A percentile compares a stretch with the other conserved stretches of the same genome.
Conservation (phyloP, 2,329 filamentous ascomycete genomes). For the Stagonosporopsis tanaceti region DNA sequence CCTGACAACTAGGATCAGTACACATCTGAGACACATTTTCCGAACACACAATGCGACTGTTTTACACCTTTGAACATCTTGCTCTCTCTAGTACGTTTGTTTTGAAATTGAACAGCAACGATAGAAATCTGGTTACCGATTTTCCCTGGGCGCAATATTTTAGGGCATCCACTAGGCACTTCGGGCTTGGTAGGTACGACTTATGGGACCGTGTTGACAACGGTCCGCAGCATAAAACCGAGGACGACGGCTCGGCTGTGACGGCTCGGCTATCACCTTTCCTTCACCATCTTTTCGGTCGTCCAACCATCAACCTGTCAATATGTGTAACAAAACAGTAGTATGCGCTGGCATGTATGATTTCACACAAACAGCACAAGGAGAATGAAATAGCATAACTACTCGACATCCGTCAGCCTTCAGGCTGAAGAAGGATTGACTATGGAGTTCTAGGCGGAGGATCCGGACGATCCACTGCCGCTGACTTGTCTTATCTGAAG, state of each 20-base stretch:
- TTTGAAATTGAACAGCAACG: too few relatives aligned
- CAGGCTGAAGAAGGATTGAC: background rate
- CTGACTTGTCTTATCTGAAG: too few relatives aligned
- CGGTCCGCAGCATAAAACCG: background rate
- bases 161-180: background rate
- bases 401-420: background rate
- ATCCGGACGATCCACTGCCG: too few relatives aligned
- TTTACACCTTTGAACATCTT: too few relatives aligned
- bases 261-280: conserved; percentile 2
- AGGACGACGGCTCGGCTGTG: background rate
- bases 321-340: background rate
- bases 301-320: conserved; percentile 1
- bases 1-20: too few relatives aligned
- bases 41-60: too few relatives aligned
- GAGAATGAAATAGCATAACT: background rate
- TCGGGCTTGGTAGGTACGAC: background rate
- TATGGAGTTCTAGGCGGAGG: background rate
- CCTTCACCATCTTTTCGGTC: background rate
- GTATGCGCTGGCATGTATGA: background rate
- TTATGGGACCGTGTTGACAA: background rate
- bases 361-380: background rate
- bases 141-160: too few relatives aligned
- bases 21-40: too few relatives aligned
- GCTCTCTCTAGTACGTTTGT: too few relatives aligned
- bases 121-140: too few relatives aligned